These are phyloP conservation scores for Cutaneotrichosporon sp. DNA, from an alignment of 1,284 basidiomycete species.

Conservation along the genomic window DNA sequence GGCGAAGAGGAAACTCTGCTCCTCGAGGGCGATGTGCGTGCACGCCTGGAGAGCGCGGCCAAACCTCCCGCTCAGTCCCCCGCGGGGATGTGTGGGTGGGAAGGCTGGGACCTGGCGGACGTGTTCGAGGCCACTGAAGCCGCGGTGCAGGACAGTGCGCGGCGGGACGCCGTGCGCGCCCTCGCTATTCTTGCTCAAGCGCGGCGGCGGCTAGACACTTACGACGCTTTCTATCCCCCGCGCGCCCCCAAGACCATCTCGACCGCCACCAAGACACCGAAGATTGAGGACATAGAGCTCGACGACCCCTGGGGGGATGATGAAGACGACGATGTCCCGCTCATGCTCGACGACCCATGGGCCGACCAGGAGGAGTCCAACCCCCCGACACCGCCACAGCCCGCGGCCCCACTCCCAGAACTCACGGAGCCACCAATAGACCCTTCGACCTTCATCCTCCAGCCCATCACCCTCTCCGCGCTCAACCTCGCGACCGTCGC, in stretches of 20 bases:
- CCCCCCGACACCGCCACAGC: neutral
- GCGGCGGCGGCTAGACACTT: conserved; percentile 23
- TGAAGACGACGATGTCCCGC: conserved; percentile 10
- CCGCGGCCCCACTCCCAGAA: neutral
- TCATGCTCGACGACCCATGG: conserved; percentile 36
- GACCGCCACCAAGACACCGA: neutral
- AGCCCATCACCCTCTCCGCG: conserved; percentile 63
- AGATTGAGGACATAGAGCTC: conserved; percentile 46
- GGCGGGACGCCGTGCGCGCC: conserved; percentile 10
- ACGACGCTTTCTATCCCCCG: conserved; percentile 19
- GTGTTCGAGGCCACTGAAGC: neutral
- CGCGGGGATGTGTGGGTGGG: too few relatives aligned
- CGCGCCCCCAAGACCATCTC: neutral
- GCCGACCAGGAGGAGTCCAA: conserved; percentile 22
- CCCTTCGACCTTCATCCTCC: conserved; percentile 62
- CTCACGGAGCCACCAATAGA: conserved; percentile 30
- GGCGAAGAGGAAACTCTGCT: conserved; percentile 17
- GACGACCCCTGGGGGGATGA: conserved; percentile 75
- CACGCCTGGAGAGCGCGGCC: conserved; percentile 10
- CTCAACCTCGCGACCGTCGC: conserved; percentile 66
- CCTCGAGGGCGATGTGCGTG: conserved; percentile 23
- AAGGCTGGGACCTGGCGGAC: neutral
- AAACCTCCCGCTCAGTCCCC: neutral
- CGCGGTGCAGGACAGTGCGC: conserved; percentile 15
- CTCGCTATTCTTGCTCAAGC: conserved; percentile 22